Evolutionary conservation across 768 basidiomycete genomes (phyloP).

Genomic region (Hydnum rufescens): DNA sequence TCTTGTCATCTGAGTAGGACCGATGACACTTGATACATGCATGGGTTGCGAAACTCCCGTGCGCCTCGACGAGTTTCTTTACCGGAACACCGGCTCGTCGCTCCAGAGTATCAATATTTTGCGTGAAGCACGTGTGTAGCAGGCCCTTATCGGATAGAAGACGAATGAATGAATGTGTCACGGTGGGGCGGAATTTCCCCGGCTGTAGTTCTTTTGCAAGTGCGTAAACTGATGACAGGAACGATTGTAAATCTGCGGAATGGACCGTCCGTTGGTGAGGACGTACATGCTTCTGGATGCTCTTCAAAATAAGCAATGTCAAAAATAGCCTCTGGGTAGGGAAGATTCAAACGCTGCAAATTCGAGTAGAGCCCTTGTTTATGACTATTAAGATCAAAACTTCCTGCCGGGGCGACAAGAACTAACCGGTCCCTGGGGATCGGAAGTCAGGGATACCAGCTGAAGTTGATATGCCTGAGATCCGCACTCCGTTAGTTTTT

Average conservation of each 20-base stretch:
- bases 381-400: not conserved
- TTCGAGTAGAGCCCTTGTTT: constrained; percentile 33
- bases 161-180: constrained; percentile 76
- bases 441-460: constrained; percentile 84
- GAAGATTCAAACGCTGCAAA: constrained; percentile 53
- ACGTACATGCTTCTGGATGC: constrained; percentile 63
- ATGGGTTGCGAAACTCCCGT: constrained; percentile 83
- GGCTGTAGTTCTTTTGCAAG: constrained; percentile 89
- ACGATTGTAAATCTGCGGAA: not conserved
- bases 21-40: constrained; percentile 57
- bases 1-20: constrained; percentile 41
- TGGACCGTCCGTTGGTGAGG: not conserved
- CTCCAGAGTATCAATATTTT: constrained; percentile 84
- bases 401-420: not conserved
- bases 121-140: constrained; percentile 66
- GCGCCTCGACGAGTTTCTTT: constrained; percentile 74
- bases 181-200: constrained; percentile 70
- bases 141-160: constrained; percentile 50
- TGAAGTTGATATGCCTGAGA: constrained; percentile 48
- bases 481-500: too few species aligned
- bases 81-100: constrained; percentile 58
- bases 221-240: constrained; percentile 40
- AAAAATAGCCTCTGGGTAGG: constrained; percentile 92
- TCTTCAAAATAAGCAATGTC: constrained; percentile 69
- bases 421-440: constrained; percentile 47